Percentiles rank a stretch among this genome's conserved stretches.
Evolutionary conservation across 2,329 filamentous ascomycete genomes (phyloP).

Genomic region (Fusarium nanum): DNA sequence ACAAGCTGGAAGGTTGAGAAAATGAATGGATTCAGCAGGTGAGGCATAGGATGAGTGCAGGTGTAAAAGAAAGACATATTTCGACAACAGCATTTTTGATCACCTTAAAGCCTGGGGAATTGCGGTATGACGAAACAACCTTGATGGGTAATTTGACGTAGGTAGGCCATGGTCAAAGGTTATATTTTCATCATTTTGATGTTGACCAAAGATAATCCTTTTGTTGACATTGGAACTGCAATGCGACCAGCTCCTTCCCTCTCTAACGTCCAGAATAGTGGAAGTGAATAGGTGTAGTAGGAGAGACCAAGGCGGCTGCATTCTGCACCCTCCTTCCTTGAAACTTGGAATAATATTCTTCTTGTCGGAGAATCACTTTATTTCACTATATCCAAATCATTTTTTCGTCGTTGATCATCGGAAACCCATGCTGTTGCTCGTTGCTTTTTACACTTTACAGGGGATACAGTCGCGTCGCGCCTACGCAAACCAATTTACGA

Average conservation of each 20-base stretch:
- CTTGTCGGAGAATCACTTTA: too few species aligned
- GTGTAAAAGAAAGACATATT: background rate
- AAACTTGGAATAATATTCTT: background rate
- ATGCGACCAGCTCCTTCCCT: background rate
- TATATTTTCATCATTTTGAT: background rate
- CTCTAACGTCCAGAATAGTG: background rate
- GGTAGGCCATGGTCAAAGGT: background rate
- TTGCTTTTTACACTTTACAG: background rate
- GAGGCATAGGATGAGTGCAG: background rate
- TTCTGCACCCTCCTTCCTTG: background rate
- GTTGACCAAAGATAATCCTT: background rate
- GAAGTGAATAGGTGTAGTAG: background rate
- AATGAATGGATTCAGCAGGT: too few species aligned
- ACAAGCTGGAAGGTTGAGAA: background rate
- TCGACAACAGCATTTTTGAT: background rate
- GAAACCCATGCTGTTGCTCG: background rate
- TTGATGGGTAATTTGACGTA: constrained; percentile 3
- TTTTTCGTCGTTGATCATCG: background rate
- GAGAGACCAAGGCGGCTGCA: background rate
- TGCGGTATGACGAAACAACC: constrained; percentile 8
- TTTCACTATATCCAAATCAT: background rate
- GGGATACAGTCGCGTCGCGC: background rate
- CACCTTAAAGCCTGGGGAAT: background rate
- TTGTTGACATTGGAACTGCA: background rate
- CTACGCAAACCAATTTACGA: background rate